A percentile compares a stretch with the other conserved stretches of the same genome.
These are phyloP conservation scores for Rhodotorula sp. DNA, from an alignment of 1,284 basidiomycete species.

Conservation along the genomic window DNA sequence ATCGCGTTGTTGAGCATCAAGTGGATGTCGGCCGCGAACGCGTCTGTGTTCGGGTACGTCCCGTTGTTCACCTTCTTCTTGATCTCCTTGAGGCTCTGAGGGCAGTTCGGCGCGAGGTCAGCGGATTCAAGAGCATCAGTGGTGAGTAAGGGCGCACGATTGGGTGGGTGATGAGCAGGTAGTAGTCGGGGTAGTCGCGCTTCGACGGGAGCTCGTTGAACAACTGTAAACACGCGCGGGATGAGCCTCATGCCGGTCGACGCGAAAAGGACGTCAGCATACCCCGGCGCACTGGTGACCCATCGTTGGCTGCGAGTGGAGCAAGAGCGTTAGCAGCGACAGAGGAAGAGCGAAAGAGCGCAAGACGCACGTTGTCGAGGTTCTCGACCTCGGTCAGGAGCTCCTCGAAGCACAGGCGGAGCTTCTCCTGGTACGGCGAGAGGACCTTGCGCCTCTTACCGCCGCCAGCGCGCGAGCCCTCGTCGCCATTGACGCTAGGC, in stretches of 20 bases:
- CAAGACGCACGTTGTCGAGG: constrained; percentile 64
- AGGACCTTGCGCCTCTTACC: constrained; percentile 49
- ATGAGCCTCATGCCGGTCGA: too few relatives aligned
- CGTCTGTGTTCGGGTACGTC: constrained; percentile 68
- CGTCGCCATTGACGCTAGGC: constrained; percentile 13
- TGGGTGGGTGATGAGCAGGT: constrained; percentile 68
- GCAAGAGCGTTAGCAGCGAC: constrained; percentile 65
- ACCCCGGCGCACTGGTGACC: constrained; percentile 38
- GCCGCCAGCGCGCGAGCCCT: constrained; percentile 14
- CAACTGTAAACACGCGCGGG: neutral
- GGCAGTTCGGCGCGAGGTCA: neutral
- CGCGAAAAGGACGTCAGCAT: neutral
- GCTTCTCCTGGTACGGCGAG: constrained; percentile 62
- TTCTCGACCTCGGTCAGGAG: constrained; percentile 76
- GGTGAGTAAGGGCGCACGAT: constrained; percentile 57
- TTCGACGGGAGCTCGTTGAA: constrained; percentile 53
- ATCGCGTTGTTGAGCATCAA: constrained; percentile 93
- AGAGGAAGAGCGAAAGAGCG: constrained; percentile 52
- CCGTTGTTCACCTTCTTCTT: constrained; percentile 75
- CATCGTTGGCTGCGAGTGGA: constrained; percentile 44
- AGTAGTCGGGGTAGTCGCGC: constrained; percentile 89
- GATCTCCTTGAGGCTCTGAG: constrained; percentile 72
- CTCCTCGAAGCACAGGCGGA: constrained; percentile 82
- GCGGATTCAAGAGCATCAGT: too few relatives aligned
- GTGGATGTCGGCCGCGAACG: constrained; percentile 76